Percentiles rank a stretch among this genome's conserved stretches.
Conservation (phyloP, 768 basidiomycete genomes). For the Cubamyces lactineus region DNA sequence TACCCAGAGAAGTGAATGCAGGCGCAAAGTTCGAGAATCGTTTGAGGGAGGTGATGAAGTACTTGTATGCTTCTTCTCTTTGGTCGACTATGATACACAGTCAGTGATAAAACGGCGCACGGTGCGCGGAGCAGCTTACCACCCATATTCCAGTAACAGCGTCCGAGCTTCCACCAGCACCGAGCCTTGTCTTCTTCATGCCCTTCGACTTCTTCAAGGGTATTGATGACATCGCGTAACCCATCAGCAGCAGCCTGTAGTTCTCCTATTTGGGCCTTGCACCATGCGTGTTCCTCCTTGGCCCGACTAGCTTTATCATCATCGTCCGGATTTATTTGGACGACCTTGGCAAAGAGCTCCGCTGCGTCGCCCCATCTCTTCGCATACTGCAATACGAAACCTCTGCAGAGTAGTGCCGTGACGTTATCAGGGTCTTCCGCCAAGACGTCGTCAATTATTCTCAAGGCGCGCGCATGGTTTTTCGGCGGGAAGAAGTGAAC, state of each 20-base stretch:
- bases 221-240: constrained; percentile 51
- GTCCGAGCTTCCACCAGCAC: constrained; percentile 85
- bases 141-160: constrained; percentile 70
- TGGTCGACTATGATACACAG: constrained; percentile 42
- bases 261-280: constrained; percentile 57
- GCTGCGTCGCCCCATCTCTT: constrained; percentile 72
- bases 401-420: constrained; percentile 72
- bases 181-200: constrained; percentile 67
- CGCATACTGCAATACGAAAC: constrained; percentile 67
- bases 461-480: constrained; percentile 78
- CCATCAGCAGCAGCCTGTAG: constrained; percentile 49
- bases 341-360: constrained; percentile 61
- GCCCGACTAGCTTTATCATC: constrained; percentile 59
- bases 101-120: neutral
- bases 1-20: constrained; percentile 90
- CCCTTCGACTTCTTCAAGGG: constrained; percentile 49
- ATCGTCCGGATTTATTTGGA: constrained; percentile 49
- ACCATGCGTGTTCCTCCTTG: constrained; percentile 87
- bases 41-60: constrained; percentile 81
- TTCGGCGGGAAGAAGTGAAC: constrained; percentile 90
- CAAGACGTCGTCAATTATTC: constrained; percentile 75
- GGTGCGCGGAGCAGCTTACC: constrained; percentile 47
- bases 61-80: constrained; percentile 70
- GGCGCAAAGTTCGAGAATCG: constrained; percentile 78
- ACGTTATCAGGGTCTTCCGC: constrained; percentile 61